Percentiles rank a stretch among this genome's conserved stretches.
phyloP scores from a whole-genome alignment of 1,139 yeast genomes.

The Suhomyces panamericanus region DNA sequence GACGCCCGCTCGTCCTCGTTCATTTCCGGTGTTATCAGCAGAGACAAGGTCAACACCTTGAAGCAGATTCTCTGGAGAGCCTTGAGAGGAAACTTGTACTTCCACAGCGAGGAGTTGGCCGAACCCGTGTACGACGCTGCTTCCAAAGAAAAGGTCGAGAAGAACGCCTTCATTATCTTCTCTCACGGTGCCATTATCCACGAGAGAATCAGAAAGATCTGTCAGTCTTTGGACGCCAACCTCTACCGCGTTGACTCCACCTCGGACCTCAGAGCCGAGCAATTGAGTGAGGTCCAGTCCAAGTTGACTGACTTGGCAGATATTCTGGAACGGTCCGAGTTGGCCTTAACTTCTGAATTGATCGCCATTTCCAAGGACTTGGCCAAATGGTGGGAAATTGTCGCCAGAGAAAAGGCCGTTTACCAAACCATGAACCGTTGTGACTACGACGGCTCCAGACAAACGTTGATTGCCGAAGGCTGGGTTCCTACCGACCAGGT shows the following conservation, averaged over 20 bases:
- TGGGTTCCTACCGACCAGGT: slow-evolving; percentile 73
- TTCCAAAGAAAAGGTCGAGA: slow-evolving; percentile 31
- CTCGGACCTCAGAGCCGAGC: slow-evolving; percentile 38
- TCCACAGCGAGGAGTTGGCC: slow-evolving; percentile 66
- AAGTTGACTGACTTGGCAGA: slow-evolving; percentile 59
- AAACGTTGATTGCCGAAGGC: slow-evolving; percentile 71
- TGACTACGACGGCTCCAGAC: slow-evolving; percentile 64
- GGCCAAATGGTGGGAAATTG: slow-evolving; percentile 66
- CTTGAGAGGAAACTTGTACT: slow-evolving; percentile 83
- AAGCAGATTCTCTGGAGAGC: slow-evolving; percentile 93
- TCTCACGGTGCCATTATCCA: slow-evolving; percentile 45
- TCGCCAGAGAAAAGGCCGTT: slow-evolving; percentile 71
- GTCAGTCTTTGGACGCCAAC: slow-evolving; percentile 49
- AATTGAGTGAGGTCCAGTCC: slow-evolving; percentile 54
- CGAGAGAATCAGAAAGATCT: slow-evolving; percentile 43
- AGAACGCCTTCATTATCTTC: slow-evolving; percentile 47
- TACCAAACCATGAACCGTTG: slow-evolving; percentile 66
- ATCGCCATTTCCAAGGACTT: slow-evolving; percentile 73
- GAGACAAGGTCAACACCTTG: slow-evolving; percentile 66
- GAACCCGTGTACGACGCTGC: slow-evolving; percentile 51
- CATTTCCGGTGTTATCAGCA: slow-evolving; percentile 80
- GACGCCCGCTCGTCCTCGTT: slow-evolving; percentile 38
- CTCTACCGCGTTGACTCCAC: slow-evolving; percentile 40
- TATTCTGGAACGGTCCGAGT: slow-evolving; percentile 54
- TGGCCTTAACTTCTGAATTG: slow-evolving; percentile 66